These are phyloP conservation scores for Calonectria naviculata DNA, from an alignment of 2,329 filamentous ascomycete species.

Conservation along the genomic window DNA sequence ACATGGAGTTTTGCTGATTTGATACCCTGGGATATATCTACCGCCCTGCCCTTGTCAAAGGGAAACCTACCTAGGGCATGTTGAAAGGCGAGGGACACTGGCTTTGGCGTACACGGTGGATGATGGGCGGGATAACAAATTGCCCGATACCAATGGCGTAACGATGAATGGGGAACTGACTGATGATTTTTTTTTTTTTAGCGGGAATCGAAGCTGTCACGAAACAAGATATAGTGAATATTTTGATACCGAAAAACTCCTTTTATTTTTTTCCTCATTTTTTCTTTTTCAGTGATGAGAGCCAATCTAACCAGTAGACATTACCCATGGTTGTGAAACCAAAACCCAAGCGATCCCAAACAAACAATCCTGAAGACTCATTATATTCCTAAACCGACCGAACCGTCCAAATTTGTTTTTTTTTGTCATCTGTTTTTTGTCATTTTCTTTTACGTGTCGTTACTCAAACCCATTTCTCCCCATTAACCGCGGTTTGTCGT, in stretches of 20 bases:
- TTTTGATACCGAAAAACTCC: slow-evolving; percentile 14
- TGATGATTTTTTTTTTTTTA: background rate
- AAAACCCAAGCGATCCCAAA: slow-evolving; percentile 21
- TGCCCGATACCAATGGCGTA: background rate
- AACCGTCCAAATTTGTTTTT: background rate
- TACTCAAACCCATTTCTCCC: slow-evolving; percentile 22
- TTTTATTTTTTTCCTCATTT: slow-evolving; percentile 27
- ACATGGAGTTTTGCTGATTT: slow-evolving; percentile 53
- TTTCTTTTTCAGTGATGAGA: slow-evolving; percentile 30
- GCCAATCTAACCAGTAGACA: slow-evolving; percentile 44
- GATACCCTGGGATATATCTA: slow-evolving; percentile 35
- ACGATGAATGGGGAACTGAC: slow-evolving; percentile 1
- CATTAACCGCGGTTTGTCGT: slow-evolving; percentile 50
- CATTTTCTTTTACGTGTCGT: background rate
- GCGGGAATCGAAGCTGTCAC: background rate
- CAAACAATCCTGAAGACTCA: slow-evolving; percentile 22
- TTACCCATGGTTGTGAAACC: slow-evolving; percentile 32
- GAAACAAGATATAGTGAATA: background rate
- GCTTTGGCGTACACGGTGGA: slow-evolving; percentile 6
- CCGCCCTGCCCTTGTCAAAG: background rate
- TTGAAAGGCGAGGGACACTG: background rate
- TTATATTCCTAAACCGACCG: slow-evolving; percentile 23
- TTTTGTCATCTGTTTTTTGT: background rate
- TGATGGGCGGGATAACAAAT: background rate
- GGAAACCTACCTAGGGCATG: background rate